Evolutionary conservation across 169 alveolate species (phyloP), one percentile per base, ranked within the genome.

Genomic region (Cryptosporidium sp.): DNA sequence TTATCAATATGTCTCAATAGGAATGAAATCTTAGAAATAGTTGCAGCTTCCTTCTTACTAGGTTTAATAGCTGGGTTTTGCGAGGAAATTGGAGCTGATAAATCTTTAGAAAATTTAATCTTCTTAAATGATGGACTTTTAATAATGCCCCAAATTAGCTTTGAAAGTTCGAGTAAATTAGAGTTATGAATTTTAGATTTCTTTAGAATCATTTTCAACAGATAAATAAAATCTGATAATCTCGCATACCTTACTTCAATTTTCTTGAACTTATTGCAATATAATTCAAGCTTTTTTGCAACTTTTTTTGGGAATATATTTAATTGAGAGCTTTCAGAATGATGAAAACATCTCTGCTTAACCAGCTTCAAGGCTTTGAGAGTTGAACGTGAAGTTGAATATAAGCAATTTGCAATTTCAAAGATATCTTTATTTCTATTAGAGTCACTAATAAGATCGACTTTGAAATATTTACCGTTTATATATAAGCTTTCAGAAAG

Each of bases 121-220:
- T 72, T 51, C 56, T 60, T 48, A 51, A 65, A 51, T 35, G 75
- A 61, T 26, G 35, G 44, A n/a, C 75, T 42, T 48, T 60, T 65
- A 18, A 60, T 60, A 21, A 62, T 39, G 7, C 31, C 42, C 89
- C 60, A 70, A 6, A 80, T 18, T 12, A 80, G 29, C 35, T 80
- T 65, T 2, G 89, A 60, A 29, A 80, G 75, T 35, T 80, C n/a
- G n/a, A 62, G 12, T 44, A 80, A 9, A 29, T 70, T 65, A 9
- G 60, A 26, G 35, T 80, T 80, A 33, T 80, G 89, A 9, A 45
- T 37, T 29, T 48, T 67, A 37, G 89, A 60, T 39, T 80, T 80
- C 48, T 44, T 1, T 9, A 62, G 65, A 26, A 80, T 80, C 75
- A 80, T 62, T 26, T 52, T 60, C 16, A 80, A 26, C 39, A 80